These are phyloP conservation scores for Closterium sp. DNA, from an alignment of 139 green algal genomes.

Conservation along the genomic window DNA sequence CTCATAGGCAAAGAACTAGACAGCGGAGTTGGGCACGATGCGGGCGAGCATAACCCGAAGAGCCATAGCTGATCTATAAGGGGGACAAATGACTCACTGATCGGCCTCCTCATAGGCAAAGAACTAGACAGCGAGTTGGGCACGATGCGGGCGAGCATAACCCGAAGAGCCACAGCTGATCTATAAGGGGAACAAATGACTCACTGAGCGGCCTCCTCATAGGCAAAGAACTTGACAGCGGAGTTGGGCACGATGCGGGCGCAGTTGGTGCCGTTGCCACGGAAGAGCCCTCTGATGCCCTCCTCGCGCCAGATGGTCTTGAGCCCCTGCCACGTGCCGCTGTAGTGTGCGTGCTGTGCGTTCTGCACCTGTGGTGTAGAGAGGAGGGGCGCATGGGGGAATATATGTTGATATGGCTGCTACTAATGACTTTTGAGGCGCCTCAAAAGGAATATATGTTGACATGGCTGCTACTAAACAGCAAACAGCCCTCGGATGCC, in stretches of 20 bases:
- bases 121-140: conserved; percentile 99
- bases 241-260: conserved; percentile 96
- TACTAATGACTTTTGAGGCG: too few relatives aligned
- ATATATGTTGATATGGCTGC: too few relatives aligned
- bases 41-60: too few relatives aligned
- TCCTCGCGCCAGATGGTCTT: conserved; percentile 78
- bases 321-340: conserved; percentile 65
- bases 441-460: too few relatives aligned
- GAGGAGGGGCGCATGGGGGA: too few relatives aligned
- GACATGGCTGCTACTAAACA: too few relatives aligned
- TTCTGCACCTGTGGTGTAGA: conserved; percentile 86
- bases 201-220: conserved; percentile 80
- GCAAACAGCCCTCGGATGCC: conserved; percentile 89
- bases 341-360: conserved; percentile 79
- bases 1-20: conserved; percentile 98
- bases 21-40: conserved; percentile 96
- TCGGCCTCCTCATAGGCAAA: conserved; percentile 87
- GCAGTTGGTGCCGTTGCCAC: conserved; percentile 98
- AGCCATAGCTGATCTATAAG: too few relatives aligned
- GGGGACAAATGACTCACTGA: conserved; percentile 54
- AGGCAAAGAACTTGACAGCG: conserved; percentile 96
- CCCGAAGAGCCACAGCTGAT: too few relatives aligned
- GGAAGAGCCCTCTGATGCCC: conserved; percentile 88
- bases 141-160: conserved; percentile 92
- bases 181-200: too few relatives aligned